Evolutionary conservation across 148 eudicot species (phyloP).

Genomic region (Chenopodium suecicum): DNA sequence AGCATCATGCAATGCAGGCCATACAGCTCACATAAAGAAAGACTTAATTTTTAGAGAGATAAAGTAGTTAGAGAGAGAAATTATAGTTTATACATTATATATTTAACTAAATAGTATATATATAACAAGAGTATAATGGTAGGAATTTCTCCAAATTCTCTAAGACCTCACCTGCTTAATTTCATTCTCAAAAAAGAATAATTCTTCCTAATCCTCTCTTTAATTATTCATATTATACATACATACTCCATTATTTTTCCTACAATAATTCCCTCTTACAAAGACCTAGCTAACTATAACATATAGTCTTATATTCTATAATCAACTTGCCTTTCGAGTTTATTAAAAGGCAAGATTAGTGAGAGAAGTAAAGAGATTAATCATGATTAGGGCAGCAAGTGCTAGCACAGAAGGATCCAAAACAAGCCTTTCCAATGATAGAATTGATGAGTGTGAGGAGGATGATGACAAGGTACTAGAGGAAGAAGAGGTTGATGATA

Average conservation of each 20-base stretch:
- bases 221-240: background rate
- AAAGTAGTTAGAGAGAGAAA: constrained; percentile 5
- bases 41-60: background rate
- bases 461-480: constrained; percentile 20
- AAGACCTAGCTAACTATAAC: background rate
- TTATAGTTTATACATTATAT: background rate
- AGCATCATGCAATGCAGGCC: constrained; percentile 30
- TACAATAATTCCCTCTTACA: constrained; percentile 12
- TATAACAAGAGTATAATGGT: constrained; percentile 18
- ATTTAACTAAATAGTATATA: constrained; percentile 1
- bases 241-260: background rate
- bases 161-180: constrained; percentile 23
- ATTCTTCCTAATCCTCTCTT: constrained; percentile 27
- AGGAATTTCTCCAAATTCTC: constrained; percentile 37
- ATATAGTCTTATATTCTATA: no score
- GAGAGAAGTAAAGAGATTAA: constrained; percentile 9
- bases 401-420: constrained; percentile 40
- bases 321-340: no score
- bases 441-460: constrained; percentile 22
- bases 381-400: constrained; percentile 31
- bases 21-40: constrained; percentile 33
- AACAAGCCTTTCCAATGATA: constrained; percentile 31
- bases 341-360: constrained; percentile 1
- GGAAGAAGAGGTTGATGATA: constrained; percentile 21
- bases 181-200: constrained; percentile 25